Evolutionary conservation across 257 asterid genomes (phyloP).

Genomic region (Petunia axillaris): DNA sequence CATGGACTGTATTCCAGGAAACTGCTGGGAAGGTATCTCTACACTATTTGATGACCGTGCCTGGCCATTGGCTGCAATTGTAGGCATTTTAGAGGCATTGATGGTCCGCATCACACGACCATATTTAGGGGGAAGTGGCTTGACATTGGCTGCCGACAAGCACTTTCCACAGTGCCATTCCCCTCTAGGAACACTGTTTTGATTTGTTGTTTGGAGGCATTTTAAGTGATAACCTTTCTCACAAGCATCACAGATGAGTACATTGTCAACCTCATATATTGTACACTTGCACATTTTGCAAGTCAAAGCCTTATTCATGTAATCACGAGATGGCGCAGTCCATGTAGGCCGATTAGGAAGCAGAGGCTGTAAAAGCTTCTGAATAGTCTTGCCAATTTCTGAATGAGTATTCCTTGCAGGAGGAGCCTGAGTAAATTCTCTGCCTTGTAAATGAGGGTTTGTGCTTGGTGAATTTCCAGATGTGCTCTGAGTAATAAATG

Average conservation of each 20-base stretch:
- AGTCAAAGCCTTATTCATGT: constrained; percentile 75
- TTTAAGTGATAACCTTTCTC: constrained; percentile 94
- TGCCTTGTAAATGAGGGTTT: constrained; percentile 52
- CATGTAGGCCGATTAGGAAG: constrained; percentile 64
- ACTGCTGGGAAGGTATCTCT: constrained; percentile 30
- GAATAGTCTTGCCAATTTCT: constrained; percentile 77
- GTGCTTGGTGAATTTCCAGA: constrained; percentile 42
- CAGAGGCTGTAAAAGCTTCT: constrained; percentile 64
- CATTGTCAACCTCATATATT: constrained; percentile 64
- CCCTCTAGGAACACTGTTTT: constrained; percentile 71
- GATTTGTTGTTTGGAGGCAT: constrained; percentile 70
- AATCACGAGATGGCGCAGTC: constrained; percentile 92
- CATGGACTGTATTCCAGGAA: constrained; percentile 6
- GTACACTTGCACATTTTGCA: constrained; percentile 75
- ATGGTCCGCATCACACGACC: constrained; percentile 92
- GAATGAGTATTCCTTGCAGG: constrained; percentile 59
- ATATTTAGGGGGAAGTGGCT: constrained; percentile 94
- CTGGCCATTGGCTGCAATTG: constrained; percentile 38
- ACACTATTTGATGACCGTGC: constrained; percentile 31
- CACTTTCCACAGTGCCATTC: constrained; percentile 99
- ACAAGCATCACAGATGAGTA: constrained; percentile 92
- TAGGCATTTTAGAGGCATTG: constrained; percentile 52
- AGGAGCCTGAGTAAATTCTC: constrained; percentile 46
- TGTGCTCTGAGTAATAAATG: constrained; percentile 51
- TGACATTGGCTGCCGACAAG: constrained; percentile 80